Evolutionary conservation across 306 rosid genomes (phyloP).

Genomic region (Canavalia gladiata): DNA sequence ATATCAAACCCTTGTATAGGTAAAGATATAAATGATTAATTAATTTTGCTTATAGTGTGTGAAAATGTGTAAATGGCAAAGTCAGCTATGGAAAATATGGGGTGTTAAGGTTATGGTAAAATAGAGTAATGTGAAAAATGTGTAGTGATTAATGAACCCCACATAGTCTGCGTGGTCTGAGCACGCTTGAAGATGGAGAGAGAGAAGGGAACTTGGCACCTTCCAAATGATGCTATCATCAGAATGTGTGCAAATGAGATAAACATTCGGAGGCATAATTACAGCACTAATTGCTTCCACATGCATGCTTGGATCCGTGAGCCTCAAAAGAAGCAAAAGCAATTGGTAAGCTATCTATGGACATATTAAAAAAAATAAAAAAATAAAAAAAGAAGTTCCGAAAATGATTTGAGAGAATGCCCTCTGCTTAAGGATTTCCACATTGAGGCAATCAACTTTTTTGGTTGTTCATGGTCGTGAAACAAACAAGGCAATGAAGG

Average conservation of each 20-base stretch:
- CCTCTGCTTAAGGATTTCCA: slow-evolving; percentile 50
- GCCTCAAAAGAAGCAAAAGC: slow-evolving; percentile 52
- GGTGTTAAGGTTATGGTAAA: slow-evolving; percentile 20
- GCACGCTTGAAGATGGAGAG: slow-evolving; percentile 44
- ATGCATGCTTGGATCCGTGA: slow-evolving; percentile 60
- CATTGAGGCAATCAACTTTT: slow-evolving; percentile 46
- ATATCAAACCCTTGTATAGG: neutral
- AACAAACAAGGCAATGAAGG: slow-evolving; percentile 41
- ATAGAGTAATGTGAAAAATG: slow-evolving; percentile 5
- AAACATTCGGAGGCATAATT: slow-evolving; percentile 52
- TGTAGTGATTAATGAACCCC: slow-evolving; percentile 49
- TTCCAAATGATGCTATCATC: slow-evolving; percentile 43
- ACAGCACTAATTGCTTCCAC: slow-evolving; percentile 67
- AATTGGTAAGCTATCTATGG: neutral
- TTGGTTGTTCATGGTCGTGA: slow-evolving; percentile 41
- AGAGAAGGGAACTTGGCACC: slow-evolving; percentile 47
- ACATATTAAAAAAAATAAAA: neutral
- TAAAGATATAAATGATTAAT: too few species aligned
- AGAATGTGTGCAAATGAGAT: slow-evolving; percentile 40
- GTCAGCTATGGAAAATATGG: too few species aligned
- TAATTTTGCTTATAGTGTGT: too few species aligned
- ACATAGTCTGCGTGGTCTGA: neutral
- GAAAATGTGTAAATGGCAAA: too few species aligned
- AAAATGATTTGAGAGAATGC: slow-evolving; percentile 50
- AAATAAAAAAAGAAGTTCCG: neutral